A percentile compares a stretch with the other conserved stretches of the same genome.
Conservation (phyloP, 2,329 filamentous ascomycete genomes). For the Trematosphaeria pertusa region DNA sequence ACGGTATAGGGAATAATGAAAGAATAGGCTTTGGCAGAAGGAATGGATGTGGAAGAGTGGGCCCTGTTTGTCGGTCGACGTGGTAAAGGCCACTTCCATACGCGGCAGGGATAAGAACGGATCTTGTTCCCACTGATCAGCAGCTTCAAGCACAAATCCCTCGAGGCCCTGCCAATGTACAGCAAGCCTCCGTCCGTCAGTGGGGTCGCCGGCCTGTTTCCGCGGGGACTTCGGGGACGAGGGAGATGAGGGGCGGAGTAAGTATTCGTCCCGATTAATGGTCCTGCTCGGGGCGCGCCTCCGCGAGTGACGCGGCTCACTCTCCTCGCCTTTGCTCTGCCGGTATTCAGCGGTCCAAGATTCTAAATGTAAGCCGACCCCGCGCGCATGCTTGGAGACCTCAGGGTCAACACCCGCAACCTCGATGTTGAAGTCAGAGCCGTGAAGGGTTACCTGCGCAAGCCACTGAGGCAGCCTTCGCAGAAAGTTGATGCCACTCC, state of each 20-base stretch:
- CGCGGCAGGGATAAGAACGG: slow-evolving; percentile 86
- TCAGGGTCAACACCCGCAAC: slow-evolving; percentile 85
- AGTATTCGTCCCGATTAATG: slow-evolving; percentile 65
- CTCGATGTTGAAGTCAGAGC: slow-evolving; percentile 87
- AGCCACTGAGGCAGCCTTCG: slow-evolving; percentile 85
- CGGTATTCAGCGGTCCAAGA: slow-evolving; percentile 89
- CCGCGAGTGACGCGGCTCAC: slow-evolving; percentile 64
- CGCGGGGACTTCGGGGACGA: slow-evolving; percentile 58
- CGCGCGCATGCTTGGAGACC: slow-evolving; percentile 81
- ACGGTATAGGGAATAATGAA: slow-evolving; percentile 92
- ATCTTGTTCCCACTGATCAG: slow-evolving; percentile 82
- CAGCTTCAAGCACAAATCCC: slow-evolving; percentile 86
- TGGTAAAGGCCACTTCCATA: slow-evolving; percentile 86
- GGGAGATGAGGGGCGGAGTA: slow-evolving; percentile 62
- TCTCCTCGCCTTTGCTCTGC: slow-evolving; percentile 74
- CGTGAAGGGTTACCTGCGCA: slow-evolving; percentile 81
- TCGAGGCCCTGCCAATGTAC: slow-evolving; percentile 85
- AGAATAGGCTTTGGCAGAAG: slow-evolving; percentile 75
- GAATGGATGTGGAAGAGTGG: slow-evolving; percentile 88
- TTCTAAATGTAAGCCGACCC: slow-evolving; percentile 85
- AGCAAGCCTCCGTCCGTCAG: slow-evolving; percentile 82
- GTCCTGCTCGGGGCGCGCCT: slow-evolving; percentile 75
- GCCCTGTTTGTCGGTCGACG: slow-evolving; percentile 83
- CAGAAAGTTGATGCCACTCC: slow-evolving; percentile 65
- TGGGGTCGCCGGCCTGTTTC: slow-evolving; percentile 55